Evolutionary conservation across 805 yeast genomes (phyloP).

Genomic region (Blastobotrys americana): DNA sequence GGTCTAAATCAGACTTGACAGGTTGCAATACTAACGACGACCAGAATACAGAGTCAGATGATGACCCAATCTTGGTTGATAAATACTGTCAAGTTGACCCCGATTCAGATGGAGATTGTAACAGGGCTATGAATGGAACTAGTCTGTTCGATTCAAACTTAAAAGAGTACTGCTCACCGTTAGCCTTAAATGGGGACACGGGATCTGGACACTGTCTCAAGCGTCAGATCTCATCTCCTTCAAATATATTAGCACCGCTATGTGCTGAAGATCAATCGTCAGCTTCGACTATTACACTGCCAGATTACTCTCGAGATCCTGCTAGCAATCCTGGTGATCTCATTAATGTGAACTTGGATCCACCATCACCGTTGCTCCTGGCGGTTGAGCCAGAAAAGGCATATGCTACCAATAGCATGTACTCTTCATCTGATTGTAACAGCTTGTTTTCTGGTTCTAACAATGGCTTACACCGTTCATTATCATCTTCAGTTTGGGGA

Average conservation of each 20-base stretch:
- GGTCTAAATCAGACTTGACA: not conserved
- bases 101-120: not conserved
- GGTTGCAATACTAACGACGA: not conserved
- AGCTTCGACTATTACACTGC: not conserved
- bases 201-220: not conserved
- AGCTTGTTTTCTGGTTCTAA: not conserved
- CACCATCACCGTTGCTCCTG: conserved; percentile 17
- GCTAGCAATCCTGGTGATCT: conserved; percentile 2
- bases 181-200: not conserved
- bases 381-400: conserved; percentile 11
- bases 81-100: not conserved
- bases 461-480: not conserved
- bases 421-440: not conserved
- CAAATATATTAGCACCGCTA: not conserved
- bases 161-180: not conserved
- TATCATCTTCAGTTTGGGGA: not conserved
- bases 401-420: not conserved
- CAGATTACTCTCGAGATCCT: conserved; percentile 8
- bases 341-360: conserved; percentile 17
- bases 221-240: not conserved
- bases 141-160: not conserved
- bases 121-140: not conserved
- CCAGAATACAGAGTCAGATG: not conserved
- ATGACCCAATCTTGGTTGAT: not conserved
- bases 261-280: not conserved